A percentile compares a stretch with the other conserved stretches of the same genome.
Evolutionary conservation across 371 early-diverging fungal species (phyloP).

Genomic region (Syncephalastrum contaminatum): DNA sequence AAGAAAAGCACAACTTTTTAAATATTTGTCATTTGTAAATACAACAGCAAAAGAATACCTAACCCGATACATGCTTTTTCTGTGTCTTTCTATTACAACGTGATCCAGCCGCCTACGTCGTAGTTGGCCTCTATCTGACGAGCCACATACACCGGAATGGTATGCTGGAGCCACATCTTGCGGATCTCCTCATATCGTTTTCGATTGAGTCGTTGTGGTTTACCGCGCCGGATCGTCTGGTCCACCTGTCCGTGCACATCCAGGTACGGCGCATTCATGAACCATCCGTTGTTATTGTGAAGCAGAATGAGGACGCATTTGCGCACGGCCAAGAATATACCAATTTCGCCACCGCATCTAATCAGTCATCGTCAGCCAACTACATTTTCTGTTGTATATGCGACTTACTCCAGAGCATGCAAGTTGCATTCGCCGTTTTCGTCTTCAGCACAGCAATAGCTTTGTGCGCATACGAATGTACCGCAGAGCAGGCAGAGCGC

Average conservation of each 20-base stretch:
- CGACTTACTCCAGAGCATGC: conserved; percentile 75
- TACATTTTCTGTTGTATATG: neutral
- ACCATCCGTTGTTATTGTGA: conserved; percentile 84
- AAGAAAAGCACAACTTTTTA: too few species aligned
- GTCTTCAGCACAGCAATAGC: conserved; percentile 89
- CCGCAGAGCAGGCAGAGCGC: conserved; percentile 94
- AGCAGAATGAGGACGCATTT: conserved; percentile 76
- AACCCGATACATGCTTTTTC: neutral
- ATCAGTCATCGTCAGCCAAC: neutral
- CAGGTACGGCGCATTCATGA: conserved; percentile 88
- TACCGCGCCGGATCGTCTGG: conserved; percentile 77
- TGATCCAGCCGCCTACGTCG: conserved; percentile 92
- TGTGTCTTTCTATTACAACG: conserved; percentile 52
- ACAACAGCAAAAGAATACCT: too few species aligned
- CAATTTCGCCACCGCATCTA: conserved; percentile 89
- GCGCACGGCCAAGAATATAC: conserved; percentile 82
- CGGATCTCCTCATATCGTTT: conserved; percentile 85
- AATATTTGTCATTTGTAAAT: too few species aligned
- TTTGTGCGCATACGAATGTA: conserved; percentile 85
- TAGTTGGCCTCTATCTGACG: conserved; percentile 85
- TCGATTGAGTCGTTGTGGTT: conserved; percentile 78
- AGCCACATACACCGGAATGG: conserved; percentile 84
- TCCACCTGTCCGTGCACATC: conserved; percentile 96
- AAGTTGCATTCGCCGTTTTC: conserved; percentile 90
- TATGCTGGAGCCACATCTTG: conserved; percentile 81